A percentile compares a stretch with the other conserved stretches of the same genome.
phyloP scores from a whole-genome alignment of 768 basidiomycete species.

The Collybia sordida region DNA sequence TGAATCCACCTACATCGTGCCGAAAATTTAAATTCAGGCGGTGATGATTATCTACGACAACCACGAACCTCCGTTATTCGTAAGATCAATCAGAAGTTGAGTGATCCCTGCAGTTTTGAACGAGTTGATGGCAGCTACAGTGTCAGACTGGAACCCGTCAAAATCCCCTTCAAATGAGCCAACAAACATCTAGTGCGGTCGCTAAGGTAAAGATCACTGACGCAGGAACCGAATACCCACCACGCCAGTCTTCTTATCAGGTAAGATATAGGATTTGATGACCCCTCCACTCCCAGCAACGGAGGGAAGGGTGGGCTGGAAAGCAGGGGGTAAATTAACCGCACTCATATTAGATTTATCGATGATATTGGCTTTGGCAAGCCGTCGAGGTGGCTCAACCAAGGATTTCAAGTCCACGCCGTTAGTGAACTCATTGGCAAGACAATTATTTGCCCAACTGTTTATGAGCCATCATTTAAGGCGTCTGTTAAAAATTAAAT shows the following conservation, averaged over 20 bases:
- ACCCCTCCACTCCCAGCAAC: conserved; percentile 48
- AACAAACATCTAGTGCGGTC: conserved; percentile 48
- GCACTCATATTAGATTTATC: conserved; percentile 39
- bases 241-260: conserved; percentile 58
- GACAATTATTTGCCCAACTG: conserved; percentile 64
- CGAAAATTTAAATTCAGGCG: conserved; percentile 2
- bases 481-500: conserved; percentile 10
- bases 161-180: conserved; percentile 60
- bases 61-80: conserved; percentile 59
- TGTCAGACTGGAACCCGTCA: conserved; percentile 50
- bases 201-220: not conserved
- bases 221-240: conserved; percentile 32
- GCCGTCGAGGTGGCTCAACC: conserved; percentile 6
- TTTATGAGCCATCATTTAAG: not conserved
- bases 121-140: conserved; percentile 38
- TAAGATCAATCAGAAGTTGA: conserved; percentile 54
- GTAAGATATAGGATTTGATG: conserved; percentile 56
- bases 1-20: conserved; percentile 46
- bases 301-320: conserved; percentile 44
- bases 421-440: conserved; percentile 47
- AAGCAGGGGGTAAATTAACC: conserved; percentile 45
- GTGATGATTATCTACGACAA: not conserved
- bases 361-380: conserved; percentile 38
- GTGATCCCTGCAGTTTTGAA: conserved; percentile 51
- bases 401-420: conserved; percentile 41